Evolutionary conservation across 1,284 basidiomycete species (phyloP), one percentile per base, ranked within the genome.

Genomic region (Jaminaea rosea): DNA sequence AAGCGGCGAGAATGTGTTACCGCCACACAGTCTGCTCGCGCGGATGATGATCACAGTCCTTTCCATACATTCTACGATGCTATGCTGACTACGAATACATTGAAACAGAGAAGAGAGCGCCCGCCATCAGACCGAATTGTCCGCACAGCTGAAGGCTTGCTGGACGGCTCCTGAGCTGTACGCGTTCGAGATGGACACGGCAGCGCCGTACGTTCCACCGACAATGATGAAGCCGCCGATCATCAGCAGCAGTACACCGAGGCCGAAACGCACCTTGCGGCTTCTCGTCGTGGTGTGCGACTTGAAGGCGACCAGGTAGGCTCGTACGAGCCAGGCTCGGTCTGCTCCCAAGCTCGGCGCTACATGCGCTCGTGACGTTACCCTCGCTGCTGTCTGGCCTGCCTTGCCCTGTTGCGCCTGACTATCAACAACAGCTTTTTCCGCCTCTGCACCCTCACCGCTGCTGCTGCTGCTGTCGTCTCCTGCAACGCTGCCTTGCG

Each of bases 121-220:
- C n/a, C n/a, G n/a, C 26, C 23, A 44, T 15, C 23, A 15, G 17
- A 24, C 46, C 19, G 46, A 26, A 29, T 47, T 47, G 36, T 47
- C 26, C n/a, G 21, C 46, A 53, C 81, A 81, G 34, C 77, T 77
- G 56, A 82, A 82, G 3, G 81, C 80, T 49, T 75, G 75, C 8
- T 78, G 77, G n/a, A 81, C 78, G 17, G 75, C 53, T 10, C 77
- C 77, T 39, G 68, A 65, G 17, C 63, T 57, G 58, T 81, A 81
- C 13, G 13, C 7, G 2, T 26, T 10, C 11, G 58, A 29, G 17
- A 47, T 72, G 11, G 56, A 56, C 17, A 59, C 72, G 46, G 80
- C 73, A 8, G 78, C 79, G 5, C 80, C 79, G 65, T 79, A 82
- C 1, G 79, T 80, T 23, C 80, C 80, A 5, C 78, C 77, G 8